Evolutionary conservation across 1,284 basidiomycete genomes (phyloP).

Genomic region (Mycosarcoma maydis): DNA sequence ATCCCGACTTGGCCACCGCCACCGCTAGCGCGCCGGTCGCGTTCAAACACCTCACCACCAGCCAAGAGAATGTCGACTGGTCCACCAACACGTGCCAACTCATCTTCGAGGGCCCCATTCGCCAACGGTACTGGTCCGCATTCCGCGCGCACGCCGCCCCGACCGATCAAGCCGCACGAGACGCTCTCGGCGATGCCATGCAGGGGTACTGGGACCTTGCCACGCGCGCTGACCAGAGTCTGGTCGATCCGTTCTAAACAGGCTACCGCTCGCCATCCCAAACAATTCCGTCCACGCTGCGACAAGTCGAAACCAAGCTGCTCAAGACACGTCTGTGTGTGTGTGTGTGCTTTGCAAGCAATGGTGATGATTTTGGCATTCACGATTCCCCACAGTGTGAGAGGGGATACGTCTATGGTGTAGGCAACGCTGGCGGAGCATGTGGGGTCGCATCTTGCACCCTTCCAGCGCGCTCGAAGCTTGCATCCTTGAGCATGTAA

Average conservation of each 20-base stretch:
- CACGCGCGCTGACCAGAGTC: constrained; percentile 69
- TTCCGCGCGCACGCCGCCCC: too few species aligned
- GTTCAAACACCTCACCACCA: constrained; percentile 15
- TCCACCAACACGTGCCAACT: constrained; percentile 87
- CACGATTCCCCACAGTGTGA: background rate
- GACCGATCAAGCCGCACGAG: too few species aligned
- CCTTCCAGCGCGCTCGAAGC: constrained; percentile 75
- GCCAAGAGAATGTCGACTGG: constrained; percentile 69
- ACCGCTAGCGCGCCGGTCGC: constrained; percentile 8
- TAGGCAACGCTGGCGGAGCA: background rate
- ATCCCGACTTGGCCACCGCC: constrained; percentile 49
- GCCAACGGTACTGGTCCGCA: constrained; percentile 72
- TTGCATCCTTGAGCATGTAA: constrained; percentile 80
- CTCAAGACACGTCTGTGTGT: background rate
- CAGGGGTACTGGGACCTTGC: constrained; percentile 93
- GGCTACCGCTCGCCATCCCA: too few species aligned
- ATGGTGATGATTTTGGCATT: too few species aligned
- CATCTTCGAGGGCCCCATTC: constrained; percentile 89
- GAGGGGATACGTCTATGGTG: background rate
- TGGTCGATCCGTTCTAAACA: constrained; percentile 13
- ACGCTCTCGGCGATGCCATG: constrained; percentile 81
- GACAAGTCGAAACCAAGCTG: background rate
- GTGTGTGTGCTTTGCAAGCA: background rate
- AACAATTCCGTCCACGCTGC: too few species aligned
- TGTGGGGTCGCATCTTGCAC: constrained; percentile 31